These are phyloP conservation scores for Phoma herbarum DNA, from an alignment of 2,329 filamentous ascomycete genomes.

Conservation along the genomic window DNA sequence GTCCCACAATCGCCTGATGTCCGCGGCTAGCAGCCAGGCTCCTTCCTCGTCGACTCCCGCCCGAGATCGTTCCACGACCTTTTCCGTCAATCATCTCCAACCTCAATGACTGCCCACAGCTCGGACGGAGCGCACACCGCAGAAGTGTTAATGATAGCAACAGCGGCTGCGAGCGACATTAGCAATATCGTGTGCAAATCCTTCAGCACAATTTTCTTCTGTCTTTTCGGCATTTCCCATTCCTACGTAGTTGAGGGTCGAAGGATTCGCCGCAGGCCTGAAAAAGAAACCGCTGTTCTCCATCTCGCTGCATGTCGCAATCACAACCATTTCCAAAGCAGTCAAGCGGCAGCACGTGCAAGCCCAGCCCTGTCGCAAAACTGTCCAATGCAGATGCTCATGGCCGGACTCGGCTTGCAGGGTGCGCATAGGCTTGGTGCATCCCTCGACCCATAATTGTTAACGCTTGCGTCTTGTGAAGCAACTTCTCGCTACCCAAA, in stretches of 20 bases:
- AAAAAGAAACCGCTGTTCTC: neutral
- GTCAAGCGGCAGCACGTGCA: constrained; percentile 13
- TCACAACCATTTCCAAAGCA: neutral
- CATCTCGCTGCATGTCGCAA: constrained; percentile 10
- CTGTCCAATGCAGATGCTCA: constrained; percentile 11
- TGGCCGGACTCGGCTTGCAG: constrained; percentile 5
- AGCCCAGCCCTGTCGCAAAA: constrained; percentile 14
- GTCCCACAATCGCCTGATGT: neutral
- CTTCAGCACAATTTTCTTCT: neutral
- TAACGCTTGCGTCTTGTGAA: neutral
- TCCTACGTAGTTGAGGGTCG: neutral
- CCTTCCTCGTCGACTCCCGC: constrained; percentile 3
- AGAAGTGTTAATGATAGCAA: neutral
- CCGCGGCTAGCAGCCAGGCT: constrained; percentile 2
- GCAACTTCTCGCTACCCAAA: neutral
- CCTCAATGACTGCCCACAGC: neutral
- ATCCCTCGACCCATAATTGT: neutral
- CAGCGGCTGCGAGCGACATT: neutral
- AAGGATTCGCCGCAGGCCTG: constrained; percentile 9
- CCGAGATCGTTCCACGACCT: neutral
- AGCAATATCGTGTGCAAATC: neutral
- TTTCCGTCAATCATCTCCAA: neutral
- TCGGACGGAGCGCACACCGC: neutral
- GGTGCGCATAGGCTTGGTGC: neutral
- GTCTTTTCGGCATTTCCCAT: neutral